phyloP scores from a whole-genome alignment of 352 stramenopile genomes.

The Phytopythium chamaehyphon region DNA sequence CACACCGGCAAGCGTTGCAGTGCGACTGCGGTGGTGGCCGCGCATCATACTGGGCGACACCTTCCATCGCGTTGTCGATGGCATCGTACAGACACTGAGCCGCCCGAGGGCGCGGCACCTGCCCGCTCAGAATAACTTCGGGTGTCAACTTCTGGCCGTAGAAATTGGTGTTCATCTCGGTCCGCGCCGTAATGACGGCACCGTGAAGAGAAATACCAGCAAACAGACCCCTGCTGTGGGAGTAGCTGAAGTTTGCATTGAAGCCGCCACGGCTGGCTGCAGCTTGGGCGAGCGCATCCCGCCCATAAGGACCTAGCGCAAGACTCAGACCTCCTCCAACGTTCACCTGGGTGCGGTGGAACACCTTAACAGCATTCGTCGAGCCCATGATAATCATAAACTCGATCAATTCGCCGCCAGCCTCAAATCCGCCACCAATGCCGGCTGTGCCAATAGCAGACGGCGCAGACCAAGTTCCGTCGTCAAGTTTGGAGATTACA shows the following conservation, averaged over 20 bases:
- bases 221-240: constrained; percentile 90
- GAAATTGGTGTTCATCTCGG: constrained; percentile 95
- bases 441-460: constrained; percentile 92
- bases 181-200: constrained; percentile 86
- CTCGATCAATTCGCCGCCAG: constrained; percentile 91
- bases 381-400: constrained; percentile 95
- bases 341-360: constrained; percentile 87
- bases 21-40: constrained; percentile 2
- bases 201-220: constrained; percentile 91
- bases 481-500: constrained; percentile 86
- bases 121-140: constrained; percentile 66
- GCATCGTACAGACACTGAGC: constrained; percentile 78
- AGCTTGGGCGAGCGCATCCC: constrained; percentile 78
- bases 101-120: constrained; percentile 48
- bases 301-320: constrained; percentile 87
- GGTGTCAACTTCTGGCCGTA: constrained; percentile 88
- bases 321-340: constrained; percentile 91
- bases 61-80: constrained; percentile 65
- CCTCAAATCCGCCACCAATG: constrained; percentile 82
- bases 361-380: constrained; percentile 88
- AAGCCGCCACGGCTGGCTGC: constrained; percentile 63
- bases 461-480: constrained; percentile 89
- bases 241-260: constrained; percentile 94
- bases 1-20: constrained; percentile 57
- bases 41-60: constrained; percentile 59